Base-by-base conservation (phyloP, 2,329 filamentous ascomycete genomes). In the Hymenoscyphus linearis region DNA sequence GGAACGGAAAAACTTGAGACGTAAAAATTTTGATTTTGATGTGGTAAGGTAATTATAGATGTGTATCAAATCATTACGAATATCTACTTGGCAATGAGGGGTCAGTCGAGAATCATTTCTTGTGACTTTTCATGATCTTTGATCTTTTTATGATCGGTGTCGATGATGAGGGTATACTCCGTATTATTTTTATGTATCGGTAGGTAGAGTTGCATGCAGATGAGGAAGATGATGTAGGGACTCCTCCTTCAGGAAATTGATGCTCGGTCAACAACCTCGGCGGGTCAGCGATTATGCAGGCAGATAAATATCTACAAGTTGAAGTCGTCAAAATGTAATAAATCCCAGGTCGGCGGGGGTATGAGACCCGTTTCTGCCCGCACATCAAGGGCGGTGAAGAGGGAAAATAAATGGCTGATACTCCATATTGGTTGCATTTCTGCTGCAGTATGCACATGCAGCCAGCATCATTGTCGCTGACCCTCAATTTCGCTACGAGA, bases 241-340 rank as follows among this genome's bases (percentile, higher is more conserved):
- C 16, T 9, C 31, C 35, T 26, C 25, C 18, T 26, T 57, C 4
- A 47, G 55, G 55, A 57, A 47, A 26, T 44, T 37, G 22, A 57
- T 57, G 55, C 25, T 47, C 14, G 14, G 37, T 34, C 26, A 34
- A 31, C 16, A 25, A 27, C 18, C 44, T 50, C 44, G 37, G 55
- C 52, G 35, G 31, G 37, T 57, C 14, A 47, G 35, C 55, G 55
- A 57, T 57, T 44, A 40, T 57, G 55, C 55, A 57, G 35, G 14
- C 27, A 36, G 55, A 47, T 40, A 57, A 35, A 57, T 44, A n/a
- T n/a, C n/a, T n/a, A n/a, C n/a, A 31, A 55, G 31, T 47, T 47
- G 35, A 35, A 57, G 55, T 25, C 37, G 14, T 37, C 22, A 12
- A 56, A 44, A 25, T 57, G 27, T 44, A 22, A 2, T n/a, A 12